Conservation (phyloP, 805 yeast species). For the Monosporozyma yasuniensis region DNA sequence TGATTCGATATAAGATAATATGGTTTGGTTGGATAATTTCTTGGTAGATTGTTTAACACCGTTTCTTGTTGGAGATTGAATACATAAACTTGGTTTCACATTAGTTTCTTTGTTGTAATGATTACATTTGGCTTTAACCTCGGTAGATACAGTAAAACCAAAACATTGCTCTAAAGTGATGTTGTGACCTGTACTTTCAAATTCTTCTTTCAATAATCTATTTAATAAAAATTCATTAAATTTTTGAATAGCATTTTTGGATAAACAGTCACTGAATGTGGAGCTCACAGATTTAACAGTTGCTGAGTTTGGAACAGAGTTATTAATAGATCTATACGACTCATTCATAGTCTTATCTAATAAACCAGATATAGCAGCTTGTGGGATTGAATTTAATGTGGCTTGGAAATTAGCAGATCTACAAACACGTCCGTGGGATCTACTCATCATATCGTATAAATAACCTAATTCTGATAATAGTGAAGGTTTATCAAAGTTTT, state of each 20-base stretch:
- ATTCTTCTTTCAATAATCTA: conserved; percentile 23
- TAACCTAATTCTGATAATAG: conserved; percentile 78
- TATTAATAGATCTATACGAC: conserved; percentile 1
- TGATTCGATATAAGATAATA: conserved; percentile 52
- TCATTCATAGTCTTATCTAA: conserved; percentile 35
- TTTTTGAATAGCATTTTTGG: conserved; percentile 17
- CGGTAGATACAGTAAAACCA: conserved; percentile 23
- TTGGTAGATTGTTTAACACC: conserved; percentile 24
- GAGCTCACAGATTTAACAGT: background rate
- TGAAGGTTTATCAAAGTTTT: conserved; percentile 39
- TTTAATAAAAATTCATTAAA: conserved; percentile 23
- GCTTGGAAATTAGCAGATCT: conserved; percentile 72
- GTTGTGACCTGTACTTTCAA: conserved; percentile 15
- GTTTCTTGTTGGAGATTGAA: conserved; percentile 23
- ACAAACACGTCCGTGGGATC: conserved; percentile 71
- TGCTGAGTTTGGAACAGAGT: conserved; percentile 14
- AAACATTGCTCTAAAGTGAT: conserved; percentile 25
- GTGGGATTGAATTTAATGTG: conserved; percentile 38
- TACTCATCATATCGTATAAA: conserved; percentile 81
- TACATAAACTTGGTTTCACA: conserved; percentile 19
- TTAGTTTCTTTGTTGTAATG: conserved; percentile 15
- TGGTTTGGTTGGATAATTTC: conserved; percentile 31
- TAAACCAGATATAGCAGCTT: conserved; percentile 44
- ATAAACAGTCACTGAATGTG: conserved; percentile 6
- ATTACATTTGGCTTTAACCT: conserved; percentile 18